A percentile compares a stretch with the other conserved stretches of the same genome.
Conservation (phyloP, 768 basidiomycete species). For the Asterophora parasitica region DNA sequence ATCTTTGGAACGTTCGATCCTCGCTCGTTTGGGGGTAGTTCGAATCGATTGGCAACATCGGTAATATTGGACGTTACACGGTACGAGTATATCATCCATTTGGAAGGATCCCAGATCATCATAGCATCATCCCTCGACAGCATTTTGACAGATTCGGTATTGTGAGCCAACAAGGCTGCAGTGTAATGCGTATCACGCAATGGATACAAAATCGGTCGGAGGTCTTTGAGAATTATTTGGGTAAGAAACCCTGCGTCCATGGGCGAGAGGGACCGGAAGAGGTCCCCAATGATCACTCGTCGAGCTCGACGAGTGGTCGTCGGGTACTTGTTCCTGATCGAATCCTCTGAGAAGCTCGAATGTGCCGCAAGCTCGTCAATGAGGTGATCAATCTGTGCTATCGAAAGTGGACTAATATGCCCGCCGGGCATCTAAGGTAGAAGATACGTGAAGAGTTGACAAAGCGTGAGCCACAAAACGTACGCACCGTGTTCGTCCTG, state of each 20-base stretch:
- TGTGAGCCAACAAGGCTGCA: conserved; percentile 48
- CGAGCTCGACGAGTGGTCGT: conserved; percentile 21
- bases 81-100: conserved; percentile 49
- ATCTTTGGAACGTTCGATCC: conserved; percentile 36
- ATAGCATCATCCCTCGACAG: conserved; percentile 65
- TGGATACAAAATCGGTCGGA: conserved; percentile 76
- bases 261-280: conserved; percentile 60
- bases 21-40: conserved; percentile 25
- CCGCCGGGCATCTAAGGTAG: conserved; percentile 23
- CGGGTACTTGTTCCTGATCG: conserved; percentile 34
- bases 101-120: conserved; percentile 63
- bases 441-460: background rate
- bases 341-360: conserved; percentile 53
- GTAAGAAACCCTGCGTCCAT: conserved; percentile 64
- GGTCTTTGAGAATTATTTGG: conserved; percentile 86
- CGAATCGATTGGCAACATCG: conserved; percentile 44
- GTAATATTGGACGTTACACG: conserved; percentile 54
- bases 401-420: conserved; percentile 34
- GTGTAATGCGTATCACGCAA: conserved; percentile 47
- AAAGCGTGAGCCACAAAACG: background rate
- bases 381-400: conserved; percentile 55
- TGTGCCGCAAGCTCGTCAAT: conserved; percentile 71
- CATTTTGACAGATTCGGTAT: conserved; percentile 48
- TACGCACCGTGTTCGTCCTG: conserved; percentile 34
- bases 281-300: conserved; percentile 40